Percentiles rank a stretch among this genome's conserved stretches.
Conservation (phyloP, 257 asterid species). For the Lycium barbarum region DNA sequence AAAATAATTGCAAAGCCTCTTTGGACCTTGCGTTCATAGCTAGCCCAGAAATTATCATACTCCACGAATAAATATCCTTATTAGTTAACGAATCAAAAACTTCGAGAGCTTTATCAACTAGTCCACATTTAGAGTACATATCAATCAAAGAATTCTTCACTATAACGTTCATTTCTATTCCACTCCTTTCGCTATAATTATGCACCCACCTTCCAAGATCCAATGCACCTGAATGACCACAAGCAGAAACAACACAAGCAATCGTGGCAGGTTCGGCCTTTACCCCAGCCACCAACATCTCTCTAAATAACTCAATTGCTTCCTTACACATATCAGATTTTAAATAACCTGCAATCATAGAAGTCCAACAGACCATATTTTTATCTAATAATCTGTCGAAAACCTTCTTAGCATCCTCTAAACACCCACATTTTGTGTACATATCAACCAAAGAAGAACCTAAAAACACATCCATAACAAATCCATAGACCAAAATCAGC, state of each 20-base stretch:
- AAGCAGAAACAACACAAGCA: conserved; percentile 33
- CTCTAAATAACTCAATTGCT: conserved; percentile 30
- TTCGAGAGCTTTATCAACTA: conserved; percentile 31
- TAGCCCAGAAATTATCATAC: conserved; percentile 32
- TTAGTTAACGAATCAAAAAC: conserved; percentile 25
- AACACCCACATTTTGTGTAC: conserved; percentile 33
- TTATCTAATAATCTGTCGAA: conserved; percentile 25
- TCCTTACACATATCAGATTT: conserved; percentile 32
- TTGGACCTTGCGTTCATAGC: conserved; percentile 30
- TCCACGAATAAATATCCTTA: conserved; percentile 37
- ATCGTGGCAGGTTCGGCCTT: conserved; percentile 30
- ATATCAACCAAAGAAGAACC: conserved; percentile 34
- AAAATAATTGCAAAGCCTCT: conserved; percentile 28
- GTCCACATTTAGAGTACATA: conserved; percentile 35
- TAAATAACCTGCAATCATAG: conserved; percentile 35
- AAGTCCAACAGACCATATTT: conserved; percentile 34
- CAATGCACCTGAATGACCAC: conserved; percentile 34
- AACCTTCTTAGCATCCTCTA: conserved; percentile 30
- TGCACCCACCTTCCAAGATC: conserved; percentile 35
- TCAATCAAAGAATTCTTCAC: conserved; percentile 35
- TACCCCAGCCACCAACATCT: conserved; percentile 30
- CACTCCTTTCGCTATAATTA: conserved; percentile 26
- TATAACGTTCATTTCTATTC: conserved; percentile 19
- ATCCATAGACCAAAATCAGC: conserved; percentile 28
- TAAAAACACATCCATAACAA: conserved; percentile 28